These are phyloP conservation scores for Aethionema arabicum DNA, from an alignment of 345 rosid genomes.

Conservation along the genomic window DNA sequence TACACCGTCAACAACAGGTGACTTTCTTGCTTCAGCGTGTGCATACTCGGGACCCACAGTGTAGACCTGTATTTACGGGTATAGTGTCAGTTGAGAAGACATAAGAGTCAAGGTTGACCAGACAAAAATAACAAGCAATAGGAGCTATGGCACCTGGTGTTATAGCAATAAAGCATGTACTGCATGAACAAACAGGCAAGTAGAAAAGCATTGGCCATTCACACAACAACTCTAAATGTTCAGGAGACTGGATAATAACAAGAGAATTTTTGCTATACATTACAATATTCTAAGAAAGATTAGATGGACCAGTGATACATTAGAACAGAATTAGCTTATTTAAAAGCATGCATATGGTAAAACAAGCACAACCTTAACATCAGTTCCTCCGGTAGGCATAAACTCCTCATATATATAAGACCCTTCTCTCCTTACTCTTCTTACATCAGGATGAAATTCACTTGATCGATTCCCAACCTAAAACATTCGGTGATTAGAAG, in stretches of 20 bases:
- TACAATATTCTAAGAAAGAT: neutral
- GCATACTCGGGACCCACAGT: slow-evolving; percentile 99
- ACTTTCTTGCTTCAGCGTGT: slow-evolving; percentile 99
- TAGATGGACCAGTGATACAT: neutral
- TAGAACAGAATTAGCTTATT: neutral
- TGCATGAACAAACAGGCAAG: slow-evolving; percentile 3
- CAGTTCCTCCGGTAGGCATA: slow-evolving; percentile 99
- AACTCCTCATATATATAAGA: slow-evolving; percentile 98
- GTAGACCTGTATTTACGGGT: slow-evolving; percentile 63
- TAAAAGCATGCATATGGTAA: slow-evolving; percentile 10
- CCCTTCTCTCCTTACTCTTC: slow-evolving; percentile 99
- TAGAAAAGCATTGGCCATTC: neutral
- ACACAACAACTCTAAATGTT: neutral
- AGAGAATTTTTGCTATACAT: slow-evolving; percentile 2
- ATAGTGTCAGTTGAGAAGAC: slow-evolving; percentile 23
- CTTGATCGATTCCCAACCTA: slow-evolving; percentile 98
- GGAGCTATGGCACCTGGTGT: neutral
- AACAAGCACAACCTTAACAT: slow-evolving; percentile 73
- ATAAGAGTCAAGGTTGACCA: slow-evolving; percentile 20
- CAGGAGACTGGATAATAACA: neutral
- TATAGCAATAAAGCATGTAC: neutral
- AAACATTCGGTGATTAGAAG: slow-evolving; percentile 19
- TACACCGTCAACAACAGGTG: slow-evolving; percentile 99
- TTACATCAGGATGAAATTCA: slow-evolving; percentile 96
- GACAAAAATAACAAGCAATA: neutral